Percentiles rank a stretch among this genome's conserved stretches.
phyloP scores from a whole-genome alignment of 352 stramenopile genomes.

The Phytophthora cryptogea region DNA sequence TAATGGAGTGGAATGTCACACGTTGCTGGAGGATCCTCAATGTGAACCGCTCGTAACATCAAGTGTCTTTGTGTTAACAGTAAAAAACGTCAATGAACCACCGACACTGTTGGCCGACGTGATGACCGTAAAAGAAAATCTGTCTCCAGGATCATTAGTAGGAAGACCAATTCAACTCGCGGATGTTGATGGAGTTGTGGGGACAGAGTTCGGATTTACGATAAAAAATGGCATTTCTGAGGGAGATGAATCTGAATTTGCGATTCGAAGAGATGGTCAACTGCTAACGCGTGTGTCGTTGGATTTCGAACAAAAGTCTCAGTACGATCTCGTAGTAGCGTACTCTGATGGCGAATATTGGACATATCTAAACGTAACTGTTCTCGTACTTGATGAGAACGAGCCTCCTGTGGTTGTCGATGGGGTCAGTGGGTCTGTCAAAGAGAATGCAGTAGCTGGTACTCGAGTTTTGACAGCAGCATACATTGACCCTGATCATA shows the following conservation, averaged over 20 bases:
- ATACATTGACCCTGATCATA: slow-evolving; percentile 45
- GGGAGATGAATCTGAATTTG: slow-evolving; percentile 34
- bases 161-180: slow-evolving; percentile 45
- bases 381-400: slow-evolving; percentile 59
- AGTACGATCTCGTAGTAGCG: slow-evolving; percentile 15
- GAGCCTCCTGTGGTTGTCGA: slow-evolving; percentile 40
- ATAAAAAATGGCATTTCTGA: slow-evolving; percentile 25
- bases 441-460: slow-evolving; percentile 43
- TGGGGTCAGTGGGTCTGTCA: slow-evolving; percentile 28
- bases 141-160: slow-evolving; percentile 41
- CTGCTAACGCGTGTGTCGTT: slow-evolving; percentile 39
- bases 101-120: slow-evolving; percentile 25
- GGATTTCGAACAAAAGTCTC: slow-evolving; percentile 40
- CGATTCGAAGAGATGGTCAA: slow-evolving; percentile 47
- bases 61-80: slow-evolving; percentile 4
- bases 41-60: slow-evolving; percentile 16
- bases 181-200: slow-evolving; percentile 47
- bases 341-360: slow-evolving; percentile 44
- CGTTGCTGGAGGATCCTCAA: slow-evolving; percentile 13
- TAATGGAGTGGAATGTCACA: slow-evolving; percentile 33
- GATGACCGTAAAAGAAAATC: slow-evolving; percentile 50
- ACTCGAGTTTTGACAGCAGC: slow-evolving; percentile 34
- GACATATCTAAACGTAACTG: slow-evolving; percentile 16
- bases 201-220: slow-evolving; percentile 34
- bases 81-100: slow-evolving; percentile 59